These are phyloP conservation scores for Acanthamoeba triangularis DNA, from an alignment of 208 protist genomes.

Conservation along the genomic window DNA sequence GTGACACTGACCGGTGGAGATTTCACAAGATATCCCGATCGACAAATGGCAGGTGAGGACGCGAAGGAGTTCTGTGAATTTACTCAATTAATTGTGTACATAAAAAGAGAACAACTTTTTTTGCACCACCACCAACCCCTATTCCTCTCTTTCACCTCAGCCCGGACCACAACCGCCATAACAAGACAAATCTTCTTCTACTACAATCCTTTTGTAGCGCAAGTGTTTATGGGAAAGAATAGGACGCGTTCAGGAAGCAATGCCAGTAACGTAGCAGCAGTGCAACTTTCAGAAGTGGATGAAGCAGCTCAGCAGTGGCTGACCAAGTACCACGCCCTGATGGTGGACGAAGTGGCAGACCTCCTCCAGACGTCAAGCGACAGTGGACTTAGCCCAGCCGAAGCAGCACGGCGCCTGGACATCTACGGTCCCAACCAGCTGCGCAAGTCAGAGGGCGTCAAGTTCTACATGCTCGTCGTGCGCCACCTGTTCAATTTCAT, in stretches of 20 bases:
- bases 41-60: too few relatives aligned
- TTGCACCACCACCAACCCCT: background rate
- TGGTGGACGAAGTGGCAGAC: background rate
- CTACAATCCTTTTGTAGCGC: background rate
- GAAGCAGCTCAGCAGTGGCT: background rate
- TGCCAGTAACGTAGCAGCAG: background rate
- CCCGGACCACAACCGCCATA: background rate
- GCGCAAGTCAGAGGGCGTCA: background rate
- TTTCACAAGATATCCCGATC: too few relatives aligned
- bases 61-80: background rate
- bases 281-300: background rate
- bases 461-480: slow-evolving; percentile 29
- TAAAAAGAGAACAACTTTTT: background rate
- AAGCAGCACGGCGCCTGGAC: background rate
- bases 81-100: background rate
- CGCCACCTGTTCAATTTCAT: slow-evolving; percentile 73
- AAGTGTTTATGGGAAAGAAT: background rate
- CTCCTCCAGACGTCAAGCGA: background rate
- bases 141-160: background rate
- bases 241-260: background rate
- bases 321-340: background rate
- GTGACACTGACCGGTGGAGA: too few relatives aligned
- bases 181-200: background rate
- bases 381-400: background rate
- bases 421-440: slow-evolving; percentile 65